Evolutionary conservation across 2,329 filamentous ascomycete genomes (phyloP), one percentile per base, ranked within the genome.

Genomic region (Sphaceloma murrayae): DNA sequence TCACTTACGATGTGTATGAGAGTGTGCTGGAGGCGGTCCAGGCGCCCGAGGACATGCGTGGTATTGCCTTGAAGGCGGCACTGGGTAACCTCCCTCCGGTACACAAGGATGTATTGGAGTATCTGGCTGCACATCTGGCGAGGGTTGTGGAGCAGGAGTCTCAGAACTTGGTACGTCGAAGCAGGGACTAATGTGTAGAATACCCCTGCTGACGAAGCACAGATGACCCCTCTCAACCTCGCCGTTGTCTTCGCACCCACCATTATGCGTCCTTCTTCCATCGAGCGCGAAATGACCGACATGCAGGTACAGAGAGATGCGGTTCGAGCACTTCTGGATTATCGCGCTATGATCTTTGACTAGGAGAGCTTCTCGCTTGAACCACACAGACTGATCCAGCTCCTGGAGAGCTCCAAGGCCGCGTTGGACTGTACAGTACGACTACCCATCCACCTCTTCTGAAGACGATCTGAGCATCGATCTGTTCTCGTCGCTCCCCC

Each of bases 241-340:
- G 87, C 91, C 3, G 91, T 98, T 31, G 91, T 98, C 27, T 98
- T 98, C 60, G 91, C 91, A 6, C 91, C 91, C 5, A 98, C 91
- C 1, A 93, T 98, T 54, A 94, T 98, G 85, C 78, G 89, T 54
- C 87, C 93, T 46, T 74, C 80, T 58, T 89, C 82, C 56, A 75
- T 96, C 49, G 86, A 94, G 62, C 80, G 87, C 49, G 91, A 98
- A 63, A 93, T 98, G 79, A 89, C 81, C 21, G 91, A 98, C 60
- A 94, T 94, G 72, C 84, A 91, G 60, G 76, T 81, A 54, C 95
- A 96, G 73, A 94, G 94, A 55, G 74, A 82, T 51, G 86, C 86
- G 4, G 81, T 96, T 53, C 88, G 94, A 66, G 94, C 91, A 56
- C 72, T 98, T 58, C 82, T 96, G 52, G 89, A 96, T 61, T 83